Conservation (phyloP, 805 yeast genomes). For the Candida alai region DNA sequence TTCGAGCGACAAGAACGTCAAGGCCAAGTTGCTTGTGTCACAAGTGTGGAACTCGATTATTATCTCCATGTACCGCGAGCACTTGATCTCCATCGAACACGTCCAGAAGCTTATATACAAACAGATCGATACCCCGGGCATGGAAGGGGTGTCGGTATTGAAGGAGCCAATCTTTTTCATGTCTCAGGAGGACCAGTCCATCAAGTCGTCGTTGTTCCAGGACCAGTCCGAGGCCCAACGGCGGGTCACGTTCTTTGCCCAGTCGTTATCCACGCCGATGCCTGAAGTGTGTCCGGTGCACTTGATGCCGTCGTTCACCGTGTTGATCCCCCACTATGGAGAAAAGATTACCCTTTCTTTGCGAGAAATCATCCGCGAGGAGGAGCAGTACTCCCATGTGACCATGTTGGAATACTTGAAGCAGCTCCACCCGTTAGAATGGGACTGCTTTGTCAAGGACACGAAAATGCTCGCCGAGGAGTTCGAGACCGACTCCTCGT, state of each 20-base stretch:
- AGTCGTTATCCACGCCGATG: conserved; percentile 81
- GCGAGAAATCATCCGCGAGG: conserved; percentile 95
- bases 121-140: conserved; percentile 27
- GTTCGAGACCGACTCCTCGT: conserved; percentile 48
- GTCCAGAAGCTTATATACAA: conserved; percentile 63
- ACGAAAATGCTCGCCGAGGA: conserved; percentile 94
- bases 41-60: conserved; percentile 84
- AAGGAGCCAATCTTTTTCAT: conserved; percentile 77
- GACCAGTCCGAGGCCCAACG: conserved; percentile 74
- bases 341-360: conserved; percentile 92
- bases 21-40: conserved; percentile 55
- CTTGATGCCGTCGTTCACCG: conserved; percentile 79
- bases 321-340: conserved; percentile 91
- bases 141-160: conserved; percentile 24
- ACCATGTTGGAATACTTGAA: conserved; percentile 91
- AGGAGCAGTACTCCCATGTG: conserved; percentile 93
- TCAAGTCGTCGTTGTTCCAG: conserved; percentile 54
- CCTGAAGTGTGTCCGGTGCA: conserved; percentile 64
- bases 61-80: conserved; percentile 79
- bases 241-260: conserved; percentile 85
- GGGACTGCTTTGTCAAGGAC: conserved; percentile 97
- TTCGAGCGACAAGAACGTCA: conserved; percentile 27
- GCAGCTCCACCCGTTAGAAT: conserved; percentile 93
- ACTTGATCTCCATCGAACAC: conserved; percentile 68
- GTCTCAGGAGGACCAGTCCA: conserved; percentile 74